Base-by-base conservation (phyloP, 2,329 filamentous ascomycete genomes). In the Chalaropsis thielavioides region DNA sequence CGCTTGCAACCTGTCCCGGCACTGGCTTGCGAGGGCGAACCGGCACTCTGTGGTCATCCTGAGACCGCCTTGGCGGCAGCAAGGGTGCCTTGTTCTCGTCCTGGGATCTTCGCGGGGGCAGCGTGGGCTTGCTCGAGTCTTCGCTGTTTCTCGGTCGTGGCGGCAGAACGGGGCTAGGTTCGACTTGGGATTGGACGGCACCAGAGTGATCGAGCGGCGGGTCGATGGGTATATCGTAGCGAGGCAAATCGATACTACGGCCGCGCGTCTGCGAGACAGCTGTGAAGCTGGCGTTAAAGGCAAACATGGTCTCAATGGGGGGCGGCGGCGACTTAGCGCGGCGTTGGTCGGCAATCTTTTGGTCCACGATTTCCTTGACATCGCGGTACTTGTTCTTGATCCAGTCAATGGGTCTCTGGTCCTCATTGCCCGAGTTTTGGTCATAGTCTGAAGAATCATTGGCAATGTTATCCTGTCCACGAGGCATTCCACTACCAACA, bases 361-460 rank as follows among this genome's bases (percentile, higher is more conserved):
- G 76, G 64, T 83, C 82, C 0, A 75, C 78, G 51, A 74, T 81
- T 68, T 83, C 82, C 71, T 83, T 84, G 62, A 79, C 80, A 70
- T 82, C 82, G 31, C 81, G 79, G 71, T 83, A 83, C 71, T 84
- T 84, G 72, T 75, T 80, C 71, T 79, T 83, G 68, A 84, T 80
- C 82, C 82, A 84, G 58, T 79, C 79, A 7, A 83, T 75, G 8
- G 82, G 76, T 2, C 81, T 80, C 69, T 77, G 80, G 3, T 74
- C 67, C 22, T 64, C 60, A 8, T 35, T n/a, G 10, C 61, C 63
- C 2, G 61, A 61, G 10, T 56, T 19, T 27, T 64, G 19, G 27
- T 67, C 65, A 54, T 59, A 43, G 40, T 83, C 81, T 5, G 78
- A 77, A 41, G 77, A 78, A 17, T 83, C 81, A 2, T 78, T 79